phyloP scores from a whole-genome alignment of 2,329 filamentous ascomycete genomes.

The Sarocladiaceae sp. region DNA sequence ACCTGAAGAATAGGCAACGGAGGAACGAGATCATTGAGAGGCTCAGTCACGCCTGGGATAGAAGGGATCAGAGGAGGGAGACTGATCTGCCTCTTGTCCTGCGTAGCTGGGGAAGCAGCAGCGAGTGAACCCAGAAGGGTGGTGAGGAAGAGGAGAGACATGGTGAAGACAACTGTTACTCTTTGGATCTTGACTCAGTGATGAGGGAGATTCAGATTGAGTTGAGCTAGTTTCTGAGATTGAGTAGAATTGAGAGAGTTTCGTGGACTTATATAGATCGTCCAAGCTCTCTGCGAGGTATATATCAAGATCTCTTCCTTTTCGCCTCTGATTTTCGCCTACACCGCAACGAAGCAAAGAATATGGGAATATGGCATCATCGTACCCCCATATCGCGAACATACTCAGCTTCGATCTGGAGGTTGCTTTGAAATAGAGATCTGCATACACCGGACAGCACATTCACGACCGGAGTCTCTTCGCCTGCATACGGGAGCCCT shows the following conservation, averaged over 20 bases:
- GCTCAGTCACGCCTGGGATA: conserved; percentile 56
- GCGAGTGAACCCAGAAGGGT: conserved; percentile 16
- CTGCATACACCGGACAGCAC: too few relatives aligned
- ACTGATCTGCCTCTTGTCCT: conserved; percentile 23
- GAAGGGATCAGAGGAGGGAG: conserved; percentile 53
- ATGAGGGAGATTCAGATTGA: neutral
- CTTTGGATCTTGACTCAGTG: neutral
- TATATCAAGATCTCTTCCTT: too few relatives aligned
- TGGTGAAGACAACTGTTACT: neutral
- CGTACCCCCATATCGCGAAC: conserved; percentile 2
- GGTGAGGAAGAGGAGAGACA: conserved; percentile 12
- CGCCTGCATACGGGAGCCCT: too few relatives aligned
- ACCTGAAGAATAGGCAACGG: conserved; percentile 55
- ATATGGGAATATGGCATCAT: neutral
- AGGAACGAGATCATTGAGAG: conserved; percentile 43
- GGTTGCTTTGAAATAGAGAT: neutral
- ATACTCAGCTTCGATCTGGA: neutral
- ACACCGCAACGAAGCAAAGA: neutral
- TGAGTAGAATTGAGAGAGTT: conserved; percentile 13
- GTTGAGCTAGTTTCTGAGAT: neutral
- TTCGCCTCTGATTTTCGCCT: neutral
- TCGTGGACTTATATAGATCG: conserved; percentile 1
- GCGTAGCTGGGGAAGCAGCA: conserved; percentile 14
- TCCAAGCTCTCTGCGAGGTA: too few relatives aligned
- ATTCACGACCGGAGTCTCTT: too few relatives aligned